Evolutionary conservation across 2,329 filamentous ascomycete genomes (phyloP), one percentile per base, ranked within the genome.

Genomic region (Fusarium burgessii): DNA sequence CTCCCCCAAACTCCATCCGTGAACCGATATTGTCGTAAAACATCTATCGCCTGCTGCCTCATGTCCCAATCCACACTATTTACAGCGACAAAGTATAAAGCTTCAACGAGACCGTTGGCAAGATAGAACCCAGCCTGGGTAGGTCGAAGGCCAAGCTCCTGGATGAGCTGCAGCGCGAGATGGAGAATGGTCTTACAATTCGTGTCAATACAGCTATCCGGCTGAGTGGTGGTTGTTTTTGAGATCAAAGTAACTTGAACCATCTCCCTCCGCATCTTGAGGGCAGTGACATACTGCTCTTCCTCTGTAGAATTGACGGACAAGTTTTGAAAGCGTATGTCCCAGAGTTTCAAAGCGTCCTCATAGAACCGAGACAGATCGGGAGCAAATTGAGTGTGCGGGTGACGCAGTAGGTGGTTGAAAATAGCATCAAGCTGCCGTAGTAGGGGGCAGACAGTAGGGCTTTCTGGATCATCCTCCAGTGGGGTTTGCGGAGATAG

Each of bases 391-490:
- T 23, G 23, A 23, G 23, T 23, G 23, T 23, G 7, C 3, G 33
- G 3, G 5, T 14, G 2, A 0, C 33, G 33, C 1, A 60, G 58
- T 8, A 46, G 1, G 12, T 33, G 25, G 8, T 18, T 20, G 2
- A 58, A 51, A 14, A 60, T 43, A 2, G 4, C 23, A 14, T 60
- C 51, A 5, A 60, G 41, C 4, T 58, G 25, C 3, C 25, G n/a
- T 13, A 60, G 11, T 0, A 29, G 20, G 0, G 41, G 15, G 7
- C 58, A 60, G 1, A 58, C 17, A 0, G 51, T 32, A 0, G 25
- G 20, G 0, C 4, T 18, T 1, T 27, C 12, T 5, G 4, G 11
- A 3, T 6, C 10, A 11, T 13, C 25, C 1, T 5, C 6, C 10
- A 33, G 5, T 1, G 38, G 3, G 6, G 1, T 2, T 3, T 13